Evolutionary conservation across 192 early-diverging fungal species (phyloP).

Genomic region (Rhizoclosmatium sp.): DNA sequence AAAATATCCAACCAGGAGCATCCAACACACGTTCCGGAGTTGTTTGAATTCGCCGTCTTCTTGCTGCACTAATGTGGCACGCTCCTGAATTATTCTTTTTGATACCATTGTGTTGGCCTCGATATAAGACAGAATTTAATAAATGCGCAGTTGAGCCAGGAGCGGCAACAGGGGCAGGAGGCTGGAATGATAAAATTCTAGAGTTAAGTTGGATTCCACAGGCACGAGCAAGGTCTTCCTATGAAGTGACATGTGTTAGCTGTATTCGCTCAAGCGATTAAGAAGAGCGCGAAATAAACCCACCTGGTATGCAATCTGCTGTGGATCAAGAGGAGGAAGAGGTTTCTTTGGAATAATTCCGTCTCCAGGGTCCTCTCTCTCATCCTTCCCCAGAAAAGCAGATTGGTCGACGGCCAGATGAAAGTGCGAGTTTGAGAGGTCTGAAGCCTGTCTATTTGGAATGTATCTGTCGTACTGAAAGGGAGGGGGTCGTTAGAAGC

Average conservation of each 20-base stretch:
- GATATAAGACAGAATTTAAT: constrained; percentile 38
- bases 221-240: constrained; percentile 82
- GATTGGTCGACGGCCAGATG: constrained; percentile 45
- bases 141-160: background rate
- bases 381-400: constrained; percentile 8
- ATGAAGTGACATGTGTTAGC: constrained; percentile 58
- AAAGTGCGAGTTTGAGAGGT: constrained; percentile 75
- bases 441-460: constrained; percentile 77
- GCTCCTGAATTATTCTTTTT: constrained; percentile 25
- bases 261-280: constrained; percentile 33
- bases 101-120: background rate
- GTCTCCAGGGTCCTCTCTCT: constrained; percentile 31
- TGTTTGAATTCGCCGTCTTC: constrained; percentile 76
- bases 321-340: background rate
- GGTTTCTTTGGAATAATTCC: constrained; percentile 18
- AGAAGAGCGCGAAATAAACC: background rate
- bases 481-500: too few species aligned
- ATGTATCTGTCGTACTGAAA: constrained; percentile 85
- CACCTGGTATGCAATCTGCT: constrained; percentile 34
- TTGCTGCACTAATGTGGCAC: constrained; percentile 5
- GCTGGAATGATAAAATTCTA: constrained; percentile 84
- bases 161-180: constrained; percentile 61
- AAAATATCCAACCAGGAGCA: constrained; percentile 61
- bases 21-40: constrained; percentile 87
- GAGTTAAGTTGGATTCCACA: constrained; percentile 81